phyloP scores from a whole-genome alignment of 208 protist species.

The Trypanosoma theileri region DNA sequence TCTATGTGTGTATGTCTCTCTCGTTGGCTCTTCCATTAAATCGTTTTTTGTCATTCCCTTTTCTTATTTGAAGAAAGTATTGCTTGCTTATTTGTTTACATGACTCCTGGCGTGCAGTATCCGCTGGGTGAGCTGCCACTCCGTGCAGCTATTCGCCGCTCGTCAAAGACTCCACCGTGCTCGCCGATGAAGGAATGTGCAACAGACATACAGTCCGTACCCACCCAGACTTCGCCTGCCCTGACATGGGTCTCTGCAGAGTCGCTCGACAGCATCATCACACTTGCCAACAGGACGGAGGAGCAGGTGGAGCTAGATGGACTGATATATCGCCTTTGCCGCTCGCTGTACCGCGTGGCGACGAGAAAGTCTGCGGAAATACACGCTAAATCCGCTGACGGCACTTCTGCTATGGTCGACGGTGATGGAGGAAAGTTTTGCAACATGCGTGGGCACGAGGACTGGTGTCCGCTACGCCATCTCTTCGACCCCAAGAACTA shows the following conservation, averaged over 20 bases:
- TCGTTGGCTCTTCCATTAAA: too few species aligned
- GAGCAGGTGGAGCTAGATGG: conserved; percentile 46
- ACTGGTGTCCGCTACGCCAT: conserved; percentile 83
- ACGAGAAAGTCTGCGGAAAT: conserved; percentile 41
- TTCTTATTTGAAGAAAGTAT: neutral
- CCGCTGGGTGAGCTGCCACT: conserved; percentile 18
- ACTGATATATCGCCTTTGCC: conserved; percentile 74
- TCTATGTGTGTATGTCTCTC: too few species aligned
- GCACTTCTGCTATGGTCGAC: conserved; percentile 21
- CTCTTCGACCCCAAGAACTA: conserved; percentile 76
- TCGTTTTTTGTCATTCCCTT: neutral
- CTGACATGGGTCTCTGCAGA: conserved; percentile 53
- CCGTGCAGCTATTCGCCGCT: conserved; percentile 10
- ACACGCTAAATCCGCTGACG: conserved; percentile 19
- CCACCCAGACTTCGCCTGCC: conserved; percentile 16
- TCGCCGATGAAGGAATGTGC: neutral
- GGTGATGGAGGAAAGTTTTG: conserved; percentile 37
- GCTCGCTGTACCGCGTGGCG: conserved; percentile 72
- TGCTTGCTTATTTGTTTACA: neutral
- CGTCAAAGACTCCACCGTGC: neutral
- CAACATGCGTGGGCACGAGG: conserved; percentile 74
- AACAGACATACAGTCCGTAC: neutral
- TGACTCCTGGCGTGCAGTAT: conserved; percentile 21
- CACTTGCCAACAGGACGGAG: conserved; percentile 20
- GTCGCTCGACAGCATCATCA: conserved; percentile 58